Percentiles rank a stretch among this genome's conserved stretches.
Conservation (phyloP, 139 green algal species). For the Micromonas commoda region DNA sequence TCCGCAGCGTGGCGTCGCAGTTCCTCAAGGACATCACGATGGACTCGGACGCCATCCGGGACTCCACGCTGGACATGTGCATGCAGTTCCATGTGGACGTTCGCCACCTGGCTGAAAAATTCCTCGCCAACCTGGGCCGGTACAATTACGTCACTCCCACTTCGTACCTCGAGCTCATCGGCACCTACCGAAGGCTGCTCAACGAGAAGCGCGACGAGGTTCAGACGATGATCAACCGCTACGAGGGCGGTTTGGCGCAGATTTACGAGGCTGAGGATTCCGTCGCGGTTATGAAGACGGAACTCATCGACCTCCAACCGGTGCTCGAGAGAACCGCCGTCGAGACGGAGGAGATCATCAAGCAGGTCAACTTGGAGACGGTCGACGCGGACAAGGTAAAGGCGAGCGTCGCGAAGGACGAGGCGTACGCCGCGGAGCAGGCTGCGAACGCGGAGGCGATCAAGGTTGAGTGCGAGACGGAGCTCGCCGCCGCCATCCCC, state of each 20-base stretch:
- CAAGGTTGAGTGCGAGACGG: slow-evolving; percentile 67
- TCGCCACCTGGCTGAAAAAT: slow-evolving; percentile 42
- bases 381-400: slow-evolving; percentile 64
- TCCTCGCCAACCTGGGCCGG: slow-evolving; percentile 48
- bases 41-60: slow-evolving; percentile 38
- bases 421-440: slow-evolving; percentile 44
- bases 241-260: slow-evolving; percentile 79
- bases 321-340: slow-evolving; percentile 87
- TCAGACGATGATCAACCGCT: slow-evolving; percentile 52
- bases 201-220: slow-evolving; percentile 45
- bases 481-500: slow-evolving; percentile 64
- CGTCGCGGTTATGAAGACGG: slow-evolving; percentile 76
- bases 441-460: slow-evolving; percentile 65
- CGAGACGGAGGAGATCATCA: slow-evolving; percentile 77
- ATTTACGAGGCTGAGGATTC: slow-evolving; percentile 67
- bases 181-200: slow-evolving; percentile 67
- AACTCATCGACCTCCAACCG: slow-evolving; percentile 78
- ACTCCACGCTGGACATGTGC: slow-evolving; percentile 47
- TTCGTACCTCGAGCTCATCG: slow-evolving; percentile 85
- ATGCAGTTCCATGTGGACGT: slow-evolving; percentile 51
- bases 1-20: slow-evolving; percentile 37
- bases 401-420: slow-evolving; percentile 47
- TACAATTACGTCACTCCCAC: slow-evolving; percentile 90
- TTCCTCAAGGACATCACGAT: slow-evolving; percentile 43
- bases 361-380: slow-evolving; percentile 81